phyloP scores from a whole-genome alignment of 148 eudicot species.

The Vaccinium myrtillus region DNA sequence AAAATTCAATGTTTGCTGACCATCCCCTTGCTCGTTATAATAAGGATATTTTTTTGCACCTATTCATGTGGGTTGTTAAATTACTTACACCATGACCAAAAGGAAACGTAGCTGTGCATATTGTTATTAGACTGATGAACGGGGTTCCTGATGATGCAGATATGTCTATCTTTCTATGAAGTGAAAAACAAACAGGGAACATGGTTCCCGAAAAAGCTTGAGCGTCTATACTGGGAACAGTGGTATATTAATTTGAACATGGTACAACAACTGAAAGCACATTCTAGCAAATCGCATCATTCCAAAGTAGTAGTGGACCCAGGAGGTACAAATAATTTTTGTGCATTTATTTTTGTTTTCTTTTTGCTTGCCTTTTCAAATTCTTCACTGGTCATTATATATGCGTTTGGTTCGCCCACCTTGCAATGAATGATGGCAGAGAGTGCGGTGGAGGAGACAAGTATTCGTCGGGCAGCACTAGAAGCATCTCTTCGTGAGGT shows the following conservation, averaged over 20 bases:
- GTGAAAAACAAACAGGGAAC: constrained; percentile 81
- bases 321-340: constrained; percentile 54
- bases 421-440: constrained; percentile 31
- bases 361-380: background rate
- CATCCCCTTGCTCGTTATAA: too few species aligned
- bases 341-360: background rate
- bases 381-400: constrained; percentile 11
- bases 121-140: background rate
- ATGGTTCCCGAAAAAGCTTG: constrained; percentile 89
- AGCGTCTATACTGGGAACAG: constrained; percentile 89
- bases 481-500: constrained; percentile 88
- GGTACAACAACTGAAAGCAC: constrained; percentile 66
- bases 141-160: constrained; percentile 41
- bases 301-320: constrained; percentile 74
- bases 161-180: constrained; percentile 89
- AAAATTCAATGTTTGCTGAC: too few species aligned
- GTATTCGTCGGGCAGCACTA: constrained; percentile 62
- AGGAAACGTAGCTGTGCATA: background rate
- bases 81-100: background rate
- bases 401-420: background rate
- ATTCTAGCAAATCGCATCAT: constrained; percentile 66
- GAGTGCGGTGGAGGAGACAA: constrained; percentile 64
- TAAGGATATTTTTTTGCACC: too few species aligned
- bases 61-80: too few species aligned
- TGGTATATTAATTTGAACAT: constrained; percentile 94